Evolutionary conservation across 129 eudicot species (phyloP), one percentile per base, ranked within the genome.

Genomic region (Smallanthus sonchifolius): DNA sequence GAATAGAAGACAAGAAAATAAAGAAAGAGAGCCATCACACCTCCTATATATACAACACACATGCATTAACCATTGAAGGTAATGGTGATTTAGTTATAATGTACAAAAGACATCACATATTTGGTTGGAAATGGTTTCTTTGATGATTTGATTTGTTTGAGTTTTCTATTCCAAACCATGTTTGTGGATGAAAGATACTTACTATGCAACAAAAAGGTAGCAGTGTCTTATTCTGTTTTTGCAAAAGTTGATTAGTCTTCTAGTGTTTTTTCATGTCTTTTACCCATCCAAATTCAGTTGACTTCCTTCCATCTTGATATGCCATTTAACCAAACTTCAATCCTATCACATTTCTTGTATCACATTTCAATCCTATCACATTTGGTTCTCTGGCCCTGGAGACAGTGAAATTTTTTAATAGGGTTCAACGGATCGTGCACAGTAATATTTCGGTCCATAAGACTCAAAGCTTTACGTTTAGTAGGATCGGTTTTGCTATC

Each of bases 111-210:
- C 36, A 38, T 70, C 75, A 51, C 55, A 52, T 10, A 15, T 35
- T 52, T 48, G 40, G 62, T 69, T 32, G 62, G 74, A 48, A 15
- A 69, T 55, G 36, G 75, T 56, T 56, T 39, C 65, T 71, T 54
- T 20, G 39, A 71, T 71, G 75, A 52, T 44, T 10, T 66, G 71
- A 42, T 66, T 39, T 20, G 71, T 52, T 51, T 70, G 75, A 55
- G 66, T 55, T 55, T 24, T 72, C 55, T 72, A 40, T 73, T 40
- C 73, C 40, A 56, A 72, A 55, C 3, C 38, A 39, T 72, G 39
- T 44, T 59, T 73, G 16, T 72, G 67, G 51, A 59, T 57, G 69
- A 73, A 73, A 73, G 76, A 73, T 73, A 73, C 77, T 73, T 62
- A 6, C 71, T 74, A 62, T 62, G 45, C 70, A 32, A 42, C 63